A percentile compares a stretch with the other conserved stretches of the same genome.
phyloP scores from a whole-genome alignment of 306 rosid species.

The Begonia loranthoides region DNA sequence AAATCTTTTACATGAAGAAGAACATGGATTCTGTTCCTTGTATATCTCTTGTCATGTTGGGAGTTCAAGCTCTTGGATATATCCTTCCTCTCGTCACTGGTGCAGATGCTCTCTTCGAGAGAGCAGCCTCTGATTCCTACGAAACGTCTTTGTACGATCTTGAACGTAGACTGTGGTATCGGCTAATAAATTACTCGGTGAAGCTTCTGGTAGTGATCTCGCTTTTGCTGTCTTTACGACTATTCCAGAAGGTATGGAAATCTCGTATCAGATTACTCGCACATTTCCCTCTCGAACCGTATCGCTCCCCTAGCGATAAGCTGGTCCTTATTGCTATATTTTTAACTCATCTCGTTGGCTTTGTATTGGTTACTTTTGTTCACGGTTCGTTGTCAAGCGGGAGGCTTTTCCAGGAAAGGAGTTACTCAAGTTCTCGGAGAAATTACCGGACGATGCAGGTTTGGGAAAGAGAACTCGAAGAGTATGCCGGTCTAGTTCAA shows the following conservation, averaged over 20 bases:
- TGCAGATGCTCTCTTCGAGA: conserved; percentile 77
- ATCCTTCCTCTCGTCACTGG: conserved; percentile 71
- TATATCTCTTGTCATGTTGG: conserved; percentile 62
- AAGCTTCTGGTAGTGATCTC: conserved; percentile 65
- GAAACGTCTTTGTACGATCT: conserved; percentile 33
- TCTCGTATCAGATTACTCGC: conserved; percentile 55
- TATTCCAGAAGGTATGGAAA: conserved; percentile 90
- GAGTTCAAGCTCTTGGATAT: conserved; percentile 76
- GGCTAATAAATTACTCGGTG: conserved; percentile 52
- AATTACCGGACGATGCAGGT: conserved; percentile 20
- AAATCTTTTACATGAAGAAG: conserved; percentile 43
- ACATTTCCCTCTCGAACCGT: conserved; percentile 41
- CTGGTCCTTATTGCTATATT: conserved; percentile 39
- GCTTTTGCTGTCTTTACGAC: conserved; percentile 59
- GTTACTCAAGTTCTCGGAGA: conserved; percentile 9
- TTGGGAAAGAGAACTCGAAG: conserved; percentile 64
- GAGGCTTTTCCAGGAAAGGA: conserved; percentile 21
- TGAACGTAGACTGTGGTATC: conserved; percentile 40
- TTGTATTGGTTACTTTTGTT: conserved; percentile 33
- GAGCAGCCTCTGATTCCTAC: conserved; percentile 32
- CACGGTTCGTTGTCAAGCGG: conserved; percentile 28
- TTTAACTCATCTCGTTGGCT: conserved; percentile 46
- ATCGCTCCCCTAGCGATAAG: conserved; percentile 51
- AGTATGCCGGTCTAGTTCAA: conserved; percentile 75
- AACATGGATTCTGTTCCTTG: conserved; percentile 55